Evolutionary conservation across 106 monocot species (phyloP).

Genomic region (Dactylorhiza incarnata): DNA sequence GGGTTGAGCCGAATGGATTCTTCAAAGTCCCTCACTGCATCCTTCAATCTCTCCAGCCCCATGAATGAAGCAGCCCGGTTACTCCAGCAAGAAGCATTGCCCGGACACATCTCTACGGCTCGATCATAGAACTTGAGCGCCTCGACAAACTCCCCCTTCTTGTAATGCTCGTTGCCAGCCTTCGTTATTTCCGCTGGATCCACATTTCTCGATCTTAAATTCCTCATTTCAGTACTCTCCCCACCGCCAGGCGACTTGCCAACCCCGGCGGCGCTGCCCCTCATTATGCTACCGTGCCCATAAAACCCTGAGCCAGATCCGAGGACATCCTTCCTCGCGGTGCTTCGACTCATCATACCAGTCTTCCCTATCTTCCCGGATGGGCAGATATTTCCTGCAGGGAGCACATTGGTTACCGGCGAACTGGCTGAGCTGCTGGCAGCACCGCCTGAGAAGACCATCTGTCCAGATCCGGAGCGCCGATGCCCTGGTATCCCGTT

Average conservation of each 20-base stretch:
- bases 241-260: neutral
- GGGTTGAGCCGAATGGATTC: constrained; percentile 55
- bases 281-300: constrained; percentile 78
- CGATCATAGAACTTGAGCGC: constrained; percentile 55
- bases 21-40: constrained; percentile 59
- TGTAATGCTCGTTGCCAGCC: constrained; percentile 67
- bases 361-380: constrained; percentile 55
- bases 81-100: constrained; percentile 52
- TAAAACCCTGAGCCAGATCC: constrained; percentile 70
- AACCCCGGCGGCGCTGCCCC: constrained; percentile 21
- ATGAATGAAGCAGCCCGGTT: constrained; percentile 69
- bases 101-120: constrained; percentile 48
- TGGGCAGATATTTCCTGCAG: constrained; percentile 78
- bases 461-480: constrained; percentile 51
- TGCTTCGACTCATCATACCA: constrained; percentile 18
- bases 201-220: neutral
- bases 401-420: constrained; percentile 44
- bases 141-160: constrained; percentile 46
- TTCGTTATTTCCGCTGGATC: constrained; percentile 58
- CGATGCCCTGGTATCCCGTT: constrained; percentile 31
- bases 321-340: constrained; percentile 52
- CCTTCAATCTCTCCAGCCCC: constrained; percentile 46
- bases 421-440: constrained; percentile 36
- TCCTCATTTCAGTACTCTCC: neutral
- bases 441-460: constrained; percentile 36